These are phyloP conservation scores for Tremella yokohamensis DNA, from an alignment of 768 basidiomycete species.

Conservation along the genomic window DNA sequence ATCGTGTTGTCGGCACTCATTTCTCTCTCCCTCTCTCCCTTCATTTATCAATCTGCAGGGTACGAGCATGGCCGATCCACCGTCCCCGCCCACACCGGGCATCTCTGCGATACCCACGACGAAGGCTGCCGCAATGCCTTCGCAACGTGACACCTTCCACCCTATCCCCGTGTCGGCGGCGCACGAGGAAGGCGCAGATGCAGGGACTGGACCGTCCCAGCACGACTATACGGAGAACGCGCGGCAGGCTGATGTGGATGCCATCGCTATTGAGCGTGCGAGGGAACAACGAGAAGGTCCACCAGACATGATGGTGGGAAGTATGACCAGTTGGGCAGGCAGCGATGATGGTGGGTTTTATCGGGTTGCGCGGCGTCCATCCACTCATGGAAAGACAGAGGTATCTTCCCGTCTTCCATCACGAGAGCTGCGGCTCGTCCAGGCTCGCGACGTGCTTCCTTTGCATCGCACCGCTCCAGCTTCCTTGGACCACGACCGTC, in stretches of 20 bases:
- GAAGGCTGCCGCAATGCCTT: conserved; percentile 20
- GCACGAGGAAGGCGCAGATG: conserved; percentile 2
- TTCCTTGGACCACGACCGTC: conserved; percentile 28
- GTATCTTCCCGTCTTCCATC: conserved; percentile 36
- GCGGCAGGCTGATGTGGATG: conserved; percentile 32
- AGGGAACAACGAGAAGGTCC: conserved; percentile 41
- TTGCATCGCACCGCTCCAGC: conserved; percentile 32
- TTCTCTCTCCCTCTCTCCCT: neutral
- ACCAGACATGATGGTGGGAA: conserved; percentile 43
- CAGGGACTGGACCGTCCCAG: conserved; percentile 6
- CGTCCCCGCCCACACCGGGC: conserved; percentile 8
- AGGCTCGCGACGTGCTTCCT: conserved; percentile 36
- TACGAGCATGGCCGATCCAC: conserved; percentile 26
- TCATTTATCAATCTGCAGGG: neutral
- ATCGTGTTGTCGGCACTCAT: too few relatives aligned
- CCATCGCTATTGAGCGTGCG: conserved; percentile 33
- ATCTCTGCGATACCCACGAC: conserved; percentile 23
- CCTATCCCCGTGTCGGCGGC: conserved; percentile 18
- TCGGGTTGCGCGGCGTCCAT: conserved; percentile 1
- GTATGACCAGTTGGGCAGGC: conserved; percentile 31
- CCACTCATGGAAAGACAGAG: conserved; percentile 21
- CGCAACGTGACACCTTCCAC: conserved; percentile 25
- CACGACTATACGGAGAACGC: conserved; percentile 45
- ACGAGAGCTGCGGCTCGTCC: conserved; percentile 29
- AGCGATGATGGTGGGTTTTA: conserved; percentile 32